Conservation (phyloP, 768 basidiomycete species). For the Coprinellus micaceus region DNA sequence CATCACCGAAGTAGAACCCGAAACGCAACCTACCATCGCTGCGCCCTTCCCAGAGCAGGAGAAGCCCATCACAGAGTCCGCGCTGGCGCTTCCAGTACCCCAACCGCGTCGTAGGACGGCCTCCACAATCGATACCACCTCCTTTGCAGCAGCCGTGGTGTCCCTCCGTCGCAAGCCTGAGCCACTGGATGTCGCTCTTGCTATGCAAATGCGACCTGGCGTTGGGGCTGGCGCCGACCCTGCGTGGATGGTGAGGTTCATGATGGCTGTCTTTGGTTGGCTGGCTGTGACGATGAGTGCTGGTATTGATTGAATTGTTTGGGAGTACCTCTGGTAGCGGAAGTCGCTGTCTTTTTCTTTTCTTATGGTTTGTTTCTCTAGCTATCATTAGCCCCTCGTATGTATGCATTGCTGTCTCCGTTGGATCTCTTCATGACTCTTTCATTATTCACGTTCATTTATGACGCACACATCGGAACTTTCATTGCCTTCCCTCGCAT, state of each 20-base stretch:
- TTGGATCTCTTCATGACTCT: too few species aligned
- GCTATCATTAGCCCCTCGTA: too few species aligned
- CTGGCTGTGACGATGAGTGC: constrained; percentile 50
- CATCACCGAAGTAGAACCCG: neutral
- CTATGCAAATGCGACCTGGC: constrained; percentile 75
- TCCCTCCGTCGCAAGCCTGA: constrained; percentile 19
- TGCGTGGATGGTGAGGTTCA: constrained; percentile 75
- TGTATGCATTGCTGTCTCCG: too few species aligned
- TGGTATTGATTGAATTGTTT: constrained; percentile 2
- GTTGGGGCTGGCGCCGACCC: constrained; percentile 68
- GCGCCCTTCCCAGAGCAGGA: neutral
- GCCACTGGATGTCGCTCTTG: constrained; percentile 64
- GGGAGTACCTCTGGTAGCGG: neutral
- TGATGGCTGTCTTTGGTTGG: constrained; percentile 82
- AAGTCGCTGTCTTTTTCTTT: too few species aligned
- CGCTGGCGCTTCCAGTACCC: neutral
- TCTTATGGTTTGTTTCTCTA: too few species aligned
- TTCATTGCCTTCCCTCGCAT: too few species aligned
- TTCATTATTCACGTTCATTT: constrained; percentile 4
- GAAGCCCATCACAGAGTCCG: neutral
- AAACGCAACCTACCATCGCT: neutral
- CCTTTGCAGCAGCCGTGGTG: constrained; percentile 1
- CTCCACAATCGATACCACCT: neutral
- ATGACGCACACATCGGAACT: neutral
- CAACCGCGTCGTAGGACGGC: neutral